A percentile compares a stretch with the other conserved stretches of the same genome.
These are phyloP conservation scores for Gracilaria caudata DNA, from an alignment of 23 red algal species.

Conservation along the genomic window DNA sequence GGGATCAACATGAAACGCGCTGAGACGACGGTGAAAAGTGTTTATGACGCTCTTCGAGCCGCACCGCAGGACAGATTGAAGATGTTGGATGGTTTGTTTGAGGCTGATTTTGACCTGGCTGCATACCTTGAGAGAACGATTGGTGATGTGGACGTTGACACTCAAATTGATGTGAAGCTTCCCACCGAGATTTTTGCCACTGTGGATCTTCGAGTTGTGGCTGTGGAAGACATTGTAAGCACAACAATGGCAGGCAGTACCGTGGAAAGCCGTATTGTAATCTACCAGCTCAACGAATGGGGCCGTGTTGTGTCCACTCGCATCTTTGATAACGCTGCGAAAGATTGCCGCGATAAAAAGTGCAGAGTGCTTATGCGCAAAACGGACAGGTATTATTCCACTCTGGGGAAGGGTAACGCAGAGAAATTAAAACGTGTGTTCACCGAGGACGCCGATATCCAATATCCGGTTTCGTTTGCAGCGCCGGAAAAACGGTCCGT, in stretches of 20 bases:
- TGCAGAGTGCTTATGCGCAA: neutral
- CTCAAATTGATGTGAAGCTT: neutral
- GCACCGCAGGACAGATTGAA: neutral
- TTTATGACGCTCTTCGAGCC: neutral
- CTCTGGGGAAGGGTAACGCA: too few species aligned
- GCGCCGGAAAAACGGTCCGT: too few species aligned
- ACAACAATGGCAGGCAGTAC: neutral
- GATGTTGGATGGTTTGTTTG: neutral
- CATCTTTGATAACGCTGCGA: neutral
- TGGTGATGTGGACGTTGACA: neutral
- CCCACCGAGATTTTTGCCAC: neutral
- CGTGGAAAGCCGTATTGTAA: neutral
- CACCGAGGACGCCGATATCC: too few species aligned
- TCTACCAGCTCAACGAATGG: neutral
- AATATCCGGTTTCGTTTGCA: too few species aligned
- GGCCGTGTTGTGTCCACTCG: neutral
- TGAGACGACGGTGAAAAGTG: neutral
- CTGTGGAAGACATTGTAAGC: neutral
- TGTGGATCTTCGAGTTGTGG: neutral
- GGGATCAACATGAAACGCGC: neutral
- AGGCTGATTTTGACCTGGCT: neutral
- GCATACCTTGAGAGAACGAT: neutral
- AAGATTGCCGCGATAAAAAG: neutral
- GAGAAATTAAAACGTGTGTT: too few species aligned
- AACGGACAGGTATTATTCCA: too few species aligned